A percentile compares a stretch with the other conserved stretches of the same genome.
Evolutionary conservation across 2,329 filamentous ascomycete species (phyloP).

Genomic region (Juglanconis juglandina): DNA sequence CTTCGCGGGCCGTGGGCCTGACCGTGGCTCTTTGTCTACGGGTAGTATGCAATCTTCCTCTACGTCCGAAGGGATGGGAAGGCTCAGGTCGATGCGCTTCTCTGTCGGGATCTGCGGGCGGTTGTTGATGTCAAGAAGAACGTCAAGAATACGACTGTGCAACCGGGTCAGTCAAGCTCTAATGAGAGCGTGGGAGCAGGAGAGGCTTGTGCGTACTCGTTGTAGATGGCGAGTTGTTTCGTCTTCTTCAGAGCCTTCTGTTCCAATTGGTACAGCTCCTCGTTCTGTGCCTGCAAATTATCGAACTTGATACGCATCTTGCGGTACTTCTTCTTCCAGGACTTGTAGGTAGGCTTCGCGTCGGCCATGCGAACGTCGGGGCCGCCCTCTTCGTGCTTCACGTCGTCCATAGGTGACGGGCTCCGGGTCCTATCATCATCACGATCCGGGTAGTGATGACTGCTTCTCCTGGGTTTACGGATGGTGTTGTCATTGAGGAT

Average conservation of each 20-base stretch:
- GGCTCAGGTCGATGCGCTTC: constrained; percentile 69
- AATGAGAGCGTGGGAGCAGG: not conserved
- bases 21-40: constrained; percentile 68
- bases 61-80: constrained; percentile 42
- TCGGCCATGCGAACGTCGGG: constrained; percentile 35
- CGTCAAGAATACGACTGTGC: constrained; percentile 76
- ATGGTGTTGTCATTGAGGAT: constrained; percentile 3
- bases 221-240: constrained; percentile 82
- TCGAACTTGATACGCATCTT: constrained; percentile 84
- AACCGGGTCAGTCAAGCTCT: constrained; percentile 21
- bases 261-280: constrained; percentile 76
- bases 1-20: constrained; percentile 40
- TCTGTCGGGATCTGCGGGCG: constrained; percentile 72
- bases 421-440: constrained; percentile 25
- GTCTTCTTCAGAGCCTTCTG: constrained; percentile 77
- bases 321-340: constrained; percentile 89
- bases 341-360: constrained; percentile 57
- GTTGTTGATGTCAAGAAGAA: constrained; percentile 86
- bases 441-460: not conserved
- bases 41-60: constrained; percentile 65
- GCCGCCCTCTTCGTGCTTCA: constrained; percentile 41
- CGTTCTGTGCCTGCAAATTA: constrained; percentile 73
- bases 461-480: not conserved
- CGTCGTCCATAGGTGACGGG: constrained; percentile 19
- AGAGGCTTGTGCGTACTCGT: constrained; percentile 64